phyloP scores from a whole-genome alignment of 306 rosid species.

The Cucumis sativus region DNA sequence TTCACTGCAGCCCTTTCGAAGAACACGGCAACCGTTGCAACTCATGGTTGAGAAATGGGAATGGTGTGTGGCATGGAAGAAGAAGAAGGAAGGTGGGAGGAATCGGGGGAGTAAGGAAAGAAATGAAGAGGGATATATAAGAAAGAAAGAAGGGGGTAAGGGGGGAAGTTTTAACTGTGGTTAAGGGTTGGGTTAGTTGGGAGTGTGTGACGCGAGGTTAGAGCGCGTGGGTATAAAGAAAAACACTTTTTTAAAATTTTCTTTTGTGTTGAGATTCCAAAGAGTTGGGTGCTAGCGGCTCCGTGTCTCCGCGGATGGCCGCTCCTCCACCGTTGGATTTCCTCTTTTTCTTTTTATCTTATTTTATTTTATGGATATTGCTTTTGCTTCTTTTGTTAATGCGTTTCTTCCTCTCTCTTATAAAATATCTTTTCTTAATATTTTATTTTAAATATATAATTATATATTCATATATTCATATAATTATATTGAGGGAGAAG shows the following conservation, averaged over 20 bases:
- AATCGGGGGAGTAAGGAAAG: background rate
- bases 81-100: constrained; percentile 6
- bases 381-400: background rate
- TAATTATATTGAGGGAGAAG: too few relatives aligned
- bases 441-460: background rate
- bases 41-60: constrained; percentile 33
- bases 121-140: constrained; percentile 11
- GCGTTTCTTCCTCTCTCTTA: background rate
- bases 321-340: constrained; percentile 87
- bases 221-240: background rate
- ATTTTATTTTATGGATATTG: background rate
- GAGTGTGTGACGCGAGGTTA: background rate
- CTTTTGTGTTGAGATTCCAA: constrained; percentile 61
- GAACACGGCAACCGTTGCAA: constrained; percentile 98
- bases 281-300: constrained; percentile 86
- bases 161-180: background rate
- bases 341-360: background rate
- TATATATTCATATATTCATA: too few relatives aligned
- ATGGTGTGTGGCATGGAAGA: background rate
- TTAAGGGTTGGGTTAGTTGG: background rate
- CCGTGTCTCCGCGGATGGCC: constrained; percentile 98
- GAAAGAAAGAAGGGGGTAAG: background rate
- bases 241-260: too few relatives aligned
- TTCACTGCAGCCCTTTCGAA: constrained; percentile 95
- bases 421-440: background rate